phyloP scores from a whole-genome alignment of 1,284 basidiomycete genomes.

The Xerocomus cyaneibrunnescens region DNA sequence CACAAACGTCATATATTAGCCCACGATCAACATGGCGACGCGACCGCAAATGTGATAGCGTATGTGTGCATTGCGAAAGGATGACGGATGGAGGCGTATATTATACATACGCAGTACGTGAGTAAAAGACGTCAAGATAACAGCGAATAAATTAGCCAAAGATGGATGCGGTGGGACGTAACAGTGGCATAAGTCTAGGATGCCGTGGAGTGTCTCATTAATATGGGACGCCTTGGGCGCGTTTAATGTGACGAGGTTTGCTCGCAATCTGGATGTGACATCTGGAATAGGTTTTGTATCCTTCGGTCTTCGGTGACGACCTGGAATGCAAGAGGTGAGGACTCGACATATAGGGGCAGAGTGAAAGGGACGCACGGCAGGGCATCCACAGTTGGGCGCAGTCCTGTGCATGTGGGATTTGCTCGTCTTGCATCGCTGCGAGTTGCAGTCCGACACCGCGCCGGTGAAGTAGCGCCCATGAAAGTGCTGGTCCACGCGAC shows the following conservation, averaged over 20 bases:
- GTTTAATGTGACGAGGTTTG: constrained; percentile 19
- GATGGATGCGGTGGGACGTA: constrained; percentile 12
- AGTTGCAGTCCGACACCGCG: constrained; percentile 51
- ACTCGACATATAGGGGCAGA: constrained; percentile 19
- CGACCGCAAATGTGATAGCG: constrained; percentile 19
- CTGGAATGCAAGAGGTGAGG: constrained; percentile 8
- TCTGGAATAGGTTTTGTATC: constrained; percentile 36
- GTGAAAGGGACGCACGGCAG: constrained; percentile 23
- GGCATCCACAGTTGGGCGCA: constrained; percentile 49
- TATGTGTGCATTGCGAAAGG: constrained; percentile 1
- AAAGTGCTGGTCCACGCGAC: constrained; percentile 48
- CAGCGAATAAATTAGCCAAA: constrained; percentile 17
- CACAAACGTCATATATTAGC: constrained; percentile 10
- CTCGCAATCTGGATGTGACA: constrained; percentile 30
- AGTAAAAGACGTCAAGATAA: constrained; percentile 14
- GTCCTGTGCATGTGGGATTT: constrained; percentile 53
- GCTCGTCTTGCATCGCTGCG: constrained; percentile 52
- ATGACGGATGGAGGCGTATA: constrained; percentile 2
- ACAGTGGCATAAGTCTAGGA: constrained; percentile 17
- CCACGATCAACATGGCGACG: constrained; percentile 20
- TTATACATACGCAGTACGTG: constrained; percentile 17
- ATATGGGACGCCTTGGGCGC: constrained; percentile 1
- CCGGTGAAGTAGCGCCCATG: constrained; percentile 63
- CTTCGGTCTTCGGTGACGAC: constrained; percentile 34
- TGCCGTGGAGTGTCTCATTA: background rate